Evolutionary conservation across 495 filamentous ascomycete genomes (phyloP).

Genomic region (Xylaria telfairii): DNA sequence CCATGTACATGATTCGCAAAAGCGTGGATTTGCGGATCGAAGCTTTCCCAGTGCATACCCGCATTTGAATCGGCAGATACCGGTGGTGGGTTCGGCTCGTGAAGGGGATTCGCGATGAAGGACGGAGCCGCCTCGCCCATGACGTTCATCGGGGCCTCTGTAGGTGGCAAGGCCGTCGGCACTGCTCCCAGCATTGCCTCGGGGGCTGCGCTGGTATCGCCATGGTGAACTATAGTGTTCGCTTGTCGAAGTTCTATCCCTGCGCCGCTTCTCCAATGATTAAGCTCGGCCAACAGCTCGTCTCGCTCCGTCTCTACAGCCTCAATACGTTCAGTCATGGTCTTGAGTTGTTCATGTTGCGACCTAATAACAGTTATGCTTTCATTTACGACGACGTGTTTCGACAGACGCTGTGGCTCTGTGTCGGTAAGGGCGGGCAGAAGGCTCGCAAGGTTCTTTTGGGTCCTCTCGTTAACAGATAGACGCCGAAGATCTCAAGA

Average conservation of each 20-base stretch:
- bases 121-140: conserved; percentile 16
- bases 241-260: conserved; percentile 23
- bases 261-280: conserved; percentile 28
- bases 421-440: conserved; percentile 33
- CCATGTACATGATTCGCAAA: conserved; percentile 15
- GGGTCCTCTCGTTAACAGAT: conserved; percentile 8
- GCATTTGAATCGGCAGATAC: neutral
- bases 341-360: conserved; percentile 30
- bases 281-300: conserved; percentile 33
- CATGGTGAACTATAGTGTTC: conserved; percentile 20
- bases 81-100: conserved; percentile 9
- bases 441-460: conserved; percentile 35
- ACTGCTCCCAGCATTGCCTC: conserved; percentile 12
- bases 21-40: conserved; percentile 23
- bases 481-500: neutral
- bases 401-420: conserved; percentile 34
- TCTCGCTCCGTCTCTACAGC: conserved; percentile 34
- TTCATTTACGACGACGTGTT: conserved; percentile 36
- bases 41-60: conserved; percentile 25
- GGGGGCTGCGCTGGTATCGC: conserved; percentile 5
- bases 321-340: conserved; percentile 24
- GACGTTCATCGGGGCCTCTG: conserved; percentile 13
- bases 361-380: conserved; percentile 30
- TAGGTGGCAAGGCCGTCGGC: conserved; percentile 12
- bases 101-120: conserved; percentile 13